phyloP scores from a whole-genome alignment of 2,329 filamentous ascomycete genomes.

The Talaromyces sp. region DNA sequence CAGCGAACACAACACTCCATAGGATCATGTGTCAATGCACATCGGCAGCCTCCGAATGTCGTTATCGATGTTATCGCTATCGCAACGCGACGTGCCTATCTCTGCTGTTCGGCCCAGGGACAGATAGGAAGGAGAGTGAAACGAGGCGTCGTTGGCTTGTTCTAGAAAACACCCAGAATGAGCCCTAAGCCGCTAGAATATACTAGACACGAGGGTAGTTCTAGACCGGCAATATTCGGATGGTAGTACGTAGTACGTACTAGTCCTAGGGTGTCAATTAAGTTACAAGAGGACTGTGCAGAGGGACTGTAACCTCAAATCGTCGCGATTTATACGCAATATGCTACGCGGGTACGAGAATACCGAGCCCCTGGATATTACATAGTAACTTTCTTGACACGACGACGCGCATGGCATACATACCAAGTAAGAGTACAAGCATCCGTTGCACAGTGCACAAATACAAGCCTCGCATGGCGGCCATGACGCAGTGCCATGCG shows the following conservation, averaged over 20 bases:
- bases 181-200: background rate
- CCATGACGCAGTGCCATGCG: slow-evolving; percentile 2
- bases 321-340: background rate
- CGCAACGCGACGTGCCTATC: background rate
- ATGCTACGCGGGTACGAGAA: background rate
- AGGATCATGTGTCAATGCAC: background rate
- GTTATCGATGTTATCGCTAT: background rate
- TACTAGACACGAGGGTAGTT: background rate
- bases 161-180: background rate
- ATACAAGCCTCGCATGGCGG: background rate
- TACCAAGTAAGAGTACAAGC: background rate
- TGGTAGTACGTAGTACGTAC: background rate
- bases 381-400: no score
- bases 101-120: background rate
- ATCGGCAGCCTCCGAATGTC: slow-evolving; percentile 1
- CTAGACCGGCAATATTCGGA: slow-evolving; percentile 2
- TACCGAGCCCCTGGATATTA: background rate
- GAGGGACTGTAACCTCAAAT: background rate
- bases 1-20: no score
- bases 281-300: background rate
- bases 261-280: background rate
- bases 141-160: background rate
- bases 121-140: background rate
- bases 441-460: background rate
- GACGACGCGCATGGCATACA: background rate